phyloP scores from a whole-genome alignment of 179 eudicot species.

The Sideroxylon spinosum region DNA sequence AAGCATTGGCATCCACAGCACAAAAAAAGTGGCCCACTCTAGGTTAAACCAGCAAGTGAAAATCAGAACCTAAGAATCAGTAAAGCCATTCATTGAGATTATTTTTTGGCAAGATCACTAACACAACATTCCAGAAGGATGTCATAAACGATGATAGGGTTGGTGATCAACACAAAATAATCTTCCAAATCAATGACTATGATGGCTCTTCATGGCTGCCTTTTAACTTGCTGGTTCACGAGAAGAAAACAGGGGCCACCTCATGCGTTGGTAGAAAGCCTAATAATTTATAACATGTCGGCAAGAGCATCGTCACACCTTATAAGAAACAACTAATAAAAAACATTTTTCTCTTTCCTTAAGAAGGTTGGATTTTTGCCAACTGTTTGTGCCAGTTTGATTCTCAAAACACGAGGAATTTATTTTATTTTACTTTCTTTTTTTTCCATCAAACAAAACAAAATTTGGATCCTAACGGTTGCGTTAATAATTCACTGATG shows the following conservation, averaged over 20 bases:
- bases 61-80: conserved; percentile 8
- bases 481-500: too few species aligned
- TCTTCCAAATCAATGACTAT: conserved; percentile 12
- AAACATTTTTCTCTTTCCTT: neutral
- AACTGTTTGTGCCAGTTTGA: neutral
- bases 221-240: conserved; percentile 15
- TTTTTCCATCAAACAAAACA: neutral
- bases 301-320: neutral
- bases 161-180: conserved; percentile 6
- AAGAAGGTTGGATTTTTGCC: neutral
- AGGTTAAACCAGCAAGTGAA: conserved; percentile 1
- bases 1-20: neutral
- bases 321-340: neutral
- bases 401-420: neutral
- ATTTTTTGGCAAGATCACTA: conserved; percentile 12
- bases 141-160: conserved; percentile 3
- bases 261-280: neutral
- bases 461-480: neutral
- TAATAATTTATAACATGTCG: neutral
- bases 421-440: neutral
- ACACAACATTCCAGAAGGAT: conserved; percentile 5
- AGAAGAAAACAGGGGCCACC: neutral
- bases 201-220: neutral
- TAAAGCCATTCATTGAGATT: conserved; percentile 11
- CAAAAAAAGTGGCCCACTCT: neutral